Evolutionary conservation across 2,329 filamentous ascomycete genomes (phyloP).

Genomic region (Calonectria henricotiae): DNA sequence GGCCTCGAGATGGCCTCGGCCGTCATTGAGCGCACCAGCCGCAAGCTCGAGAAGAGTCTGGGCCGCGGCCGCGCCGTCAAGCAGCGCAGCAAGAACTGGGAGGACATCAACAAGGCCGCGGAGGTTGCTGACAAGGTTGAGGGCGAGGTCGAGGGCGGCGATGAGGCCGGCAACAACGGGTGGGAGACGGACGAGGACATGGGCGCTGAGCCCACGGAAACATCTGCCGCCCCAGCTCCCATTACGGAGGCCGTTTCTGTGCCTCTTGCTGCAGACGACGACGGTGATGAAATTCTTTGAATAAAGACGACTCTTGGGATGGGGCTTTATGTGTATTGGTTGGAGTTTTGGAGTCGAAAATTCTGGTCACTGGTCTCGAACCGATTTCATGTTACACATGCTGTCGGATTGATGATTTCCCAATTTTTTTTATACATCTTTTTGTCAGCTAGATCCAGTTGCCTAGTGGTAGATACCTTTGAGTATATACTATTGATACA

Average conservation of each 20-base stretch:
- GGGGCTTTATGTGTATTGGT: constrained; percentile 24
- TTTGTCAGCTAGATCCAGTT: constrained; percentile 39
- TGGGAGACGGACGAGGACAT: constrained; percentile 59
- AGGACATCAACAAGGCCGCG: constrained; percentile 69
- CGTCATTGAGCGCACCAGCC: constrained; percentile 72
- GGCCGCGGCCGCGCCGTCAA: constrained; percentile 66
- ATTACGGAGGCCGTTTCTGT: constrained; percentile 22
- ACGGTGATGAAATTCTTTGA: constrained; percentile 57
- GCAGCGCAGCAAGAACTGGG: constrained; percentile 70
- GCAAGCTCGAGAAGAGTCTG: constrained; percentile 72
- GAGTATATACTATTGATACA: constrained; percentile 47
- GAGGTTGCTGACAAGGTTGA: constrained; percentile 46
- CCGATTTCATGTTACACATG: constrained; percentile 29
- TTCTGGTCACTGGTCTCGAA: constrained; percentile 24
- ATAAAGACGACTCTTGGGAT: constrained; percentile 24
- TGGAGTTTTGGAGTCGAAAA: constrained; percentile 53
- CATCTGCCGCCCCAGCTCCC: constrained; percentile 11
- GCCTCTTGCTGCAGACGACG: constrained; percentile 50
- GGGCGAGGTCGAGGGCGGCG: constrained; percentile 49
- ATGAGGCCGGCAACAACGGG: constrained; percentile 46
- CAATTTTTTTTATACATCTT: constrained; percentile 34
- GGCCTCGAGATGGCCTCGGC: constrained; percentile 74
- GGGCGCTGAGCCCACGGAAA: constrained; percentile 48
- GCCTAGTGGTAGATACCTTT: constrained; percentile 45
- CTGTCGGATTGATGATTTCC: constrained; percentile 40